Evolutionary conservation across 2,329 filamentous ascomycete species (phyloP), one percentile per base, ranked within the genome.

Genomic region (Diaporthe aspalathi): DNA sequence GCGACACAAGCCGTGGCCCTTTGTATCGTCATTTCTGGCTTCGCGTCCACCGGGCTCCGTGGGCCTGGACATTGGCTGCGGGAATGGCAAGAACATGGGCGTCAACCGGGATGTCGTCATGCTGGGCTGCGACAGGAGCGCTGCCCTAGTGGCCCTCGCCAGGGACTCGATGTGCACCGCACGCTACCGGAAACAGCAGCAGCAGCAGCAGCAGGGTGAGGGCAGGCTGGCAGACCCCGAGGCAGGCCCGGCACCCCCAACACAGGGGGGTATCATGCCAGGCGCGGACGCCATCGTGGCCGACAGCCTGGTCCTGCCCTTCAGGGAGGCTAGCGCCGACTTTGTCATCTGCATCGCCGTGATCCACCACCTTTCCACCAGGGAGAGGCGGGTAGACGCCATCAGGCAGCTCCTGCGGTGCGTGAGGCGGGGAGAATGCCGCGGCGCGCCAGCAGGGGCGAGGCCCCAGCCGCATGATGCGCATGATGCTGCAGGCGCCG

Each of bases 291-390:
- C 92, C 22, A 81, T 94, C 40, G 90, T 97, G 50, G 95, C 95
- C 45, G 95, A 98, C 80, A 92, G 91, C 63, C 87, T 98, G 11
- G 86, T 87, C n/a, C 87, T 98, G 24, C 96, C 96, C 5, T 95
- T 97, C 80, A 92, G 89, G 52, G 71, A 76, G 9, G 77, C 76
- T 72, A 79, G 75, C 74, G 84, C 77, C 79, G 95, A 98, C 81
- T 98, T 98, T 80, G 94, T 90, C 70, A 96, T 98, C 75, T 96
- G 92, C 77, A 95, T 99, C 77, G 96, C 96, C 60, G 96, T 98
- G 14, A 86, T 98, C 40, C 96, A 98, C 83, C 96, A 99, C 83
- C 85, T 98, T 67, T 97, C 94, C 17, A 97, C 95, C 7, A 85
- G 86, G 14, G 87, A 86, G 63, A 87, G 96, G 70, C 88, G 96